Conservation (phyloP, 148 eudicot genomes). For the Arctostaphylos glauca region DNA sequence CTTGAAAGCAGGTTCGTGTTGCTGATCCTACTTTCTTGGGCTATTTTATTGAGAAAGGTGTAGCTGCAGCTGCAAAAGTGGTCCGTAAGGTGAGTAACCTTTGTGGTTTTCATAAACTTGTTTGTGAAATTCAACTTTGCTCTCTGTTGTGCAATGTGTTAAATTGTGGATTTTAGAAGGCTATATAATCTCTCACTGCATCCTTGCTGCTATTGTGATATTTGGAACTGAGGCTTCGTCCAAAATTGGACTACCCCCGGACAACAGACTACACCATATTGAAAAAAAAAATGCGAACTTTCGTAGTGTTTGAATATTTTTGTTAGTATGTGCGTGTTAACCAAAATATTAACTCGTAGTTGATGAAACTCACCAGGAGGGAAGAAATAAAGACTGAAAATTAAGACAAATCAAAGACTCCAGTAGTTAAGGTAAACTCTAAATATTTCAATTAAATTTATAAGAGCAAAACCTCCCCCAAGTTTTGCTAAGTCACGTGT, state of each 20-base stretch:
- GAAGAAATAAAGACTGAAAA: neutral
- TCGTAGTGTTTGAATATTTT: neutral
- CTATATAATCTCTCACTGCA: neutral
- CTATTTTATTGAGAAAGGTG: conserved; percentile 89
- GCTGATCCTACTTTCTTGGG: conserved; percentile 99
- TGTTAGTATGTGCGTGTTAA: neutral
- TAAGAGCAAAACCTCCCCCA: neutral
- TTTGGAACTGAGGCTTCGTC: neutral
- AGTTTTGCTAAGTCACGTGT: neutral
- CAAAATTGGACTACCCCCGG: neutral
- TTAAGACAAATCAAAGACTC: neutral
- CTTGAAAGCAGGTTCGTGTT: conserved; percentile 75
- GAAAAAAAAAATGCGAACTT: neutral
- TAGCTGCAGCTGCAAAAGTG: conserved; percentile 88
- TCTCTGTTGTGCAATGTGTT: neutral
- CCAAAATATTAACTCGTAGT: neutral
- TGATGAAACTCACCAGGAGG: neutral
- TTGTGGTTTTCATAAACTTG: neutral
- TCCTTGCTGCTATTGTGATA: neutral
- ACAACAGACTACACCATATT: neutral
- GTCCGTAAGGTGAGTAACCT: conserved; percentile 69
- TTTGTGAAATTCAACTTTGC: neutral
- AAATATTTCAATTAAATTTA: neutral
- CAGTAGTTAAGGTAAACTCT: neutral
- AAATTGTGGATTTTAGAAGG: neutral